Base-by-base conservation (phyloP, 1,284 basidiomycete genomes). In the Pseudozyma pruni region DNA sequence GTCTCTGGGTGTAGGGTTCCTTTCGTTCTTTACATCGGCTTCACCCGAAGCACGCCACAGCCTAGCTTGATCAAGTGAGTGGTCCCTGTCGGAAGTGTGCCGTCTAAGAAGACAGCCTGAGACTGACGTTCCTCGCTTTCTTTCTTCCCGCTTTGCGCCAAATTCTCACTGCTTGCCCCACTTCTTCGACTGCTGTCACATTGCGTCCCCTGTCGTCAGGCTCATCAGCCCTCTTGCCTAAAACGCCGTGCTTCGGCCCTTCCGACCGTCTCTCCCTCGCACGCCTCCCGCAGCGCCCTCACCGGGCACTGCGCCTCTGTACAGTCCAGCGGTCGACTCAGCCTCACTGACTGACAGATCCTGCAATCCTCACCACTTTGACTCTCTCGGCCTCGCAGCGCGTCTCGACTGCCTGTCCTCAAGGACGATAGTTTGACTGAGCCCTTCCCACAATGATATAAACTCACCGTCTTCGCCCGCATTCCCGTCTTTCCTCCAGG, bases 51-150 rank as follows among this genome's bases (percentile, higher is more conserved):
- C 64, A 70, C 72, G 38, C 73, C 75, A 19, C 78, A 72, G 52
- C 79, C 79, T 17, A 81, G 75, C 67, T 52, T 81, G 59, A 75
- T 81, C 73, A 77, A 77, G 79, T 81, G 46, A 56, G 79, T 66
- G 25, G 23, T 13, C n/a, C 11, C 14, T 19, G 23, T 32, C 44
- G 44, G 22, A 20, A 38, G 27, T 47, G 44, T 32, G 53, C 41
- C 7, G 6, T n/a, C 14, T n/a, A 17, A 17, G 14, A n/a, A 2
- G 34, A 23, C 20, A 25, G 3, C 8, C 6, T 29, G 11, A 41
- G 16, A 6, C 37, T 29, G 32, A 48, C 35, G 7, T 11, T 44
- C 34, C 29, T 31, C 20, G 4, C 37, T 34, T 37, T 16, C 6
- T 7, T 43, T 33, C 31, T 27, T 17, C 19, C 16, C 29, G 19